These are phyloP conservation scores for Melanogaster broomeanus DNA, from an alignment of 768 basidiomycete species.

Conservation along the genomic window DNA sequence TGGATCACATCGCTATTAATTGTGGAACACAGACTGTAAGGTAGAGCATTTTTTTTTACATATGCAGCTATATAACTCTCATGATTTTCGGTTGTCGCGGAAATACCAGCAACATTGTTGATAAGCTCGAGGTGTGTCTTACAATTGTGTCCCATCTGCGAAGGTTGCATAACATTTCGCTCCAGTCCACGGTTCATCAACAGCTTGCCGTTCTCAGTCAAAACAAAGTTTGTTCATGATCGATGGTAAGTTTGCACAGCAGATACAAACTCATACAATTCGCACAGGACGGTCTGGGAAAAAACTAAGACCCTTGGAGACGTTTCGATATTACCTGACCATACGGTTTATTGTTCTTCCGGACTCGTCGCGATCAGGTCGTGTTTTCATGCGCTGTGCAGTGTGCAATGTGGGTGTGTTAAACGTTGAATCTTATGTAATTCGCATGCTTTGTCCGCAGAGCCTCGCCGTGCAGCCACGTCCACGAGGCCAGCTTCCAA, in stretches of 20 bases:
- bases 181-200: not conserved
- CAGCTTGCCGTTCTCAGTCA: not conserved
- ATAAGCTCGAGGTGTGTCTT: not conserved
- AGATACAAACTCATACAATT: not conserved
- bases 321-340: no score
- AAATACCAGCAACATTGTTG: constrained; percentile 1
- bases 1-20: constrained; percentile 15
- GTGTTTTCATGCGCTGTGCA: not conserved
- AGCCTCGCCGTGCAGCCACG: not conserved
- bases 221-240: not conserved
- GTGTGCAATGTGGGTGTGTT: constrained; percentile 5
- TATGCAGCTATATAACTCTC: constrained; percentile 1
- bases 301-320: not conserved
- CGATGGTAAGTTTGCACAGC: not conserved
- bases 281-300: not conserved
- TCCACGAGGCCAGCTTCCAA: not conserved
- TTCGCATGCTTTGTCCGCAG: not conserved
- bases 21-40: constrained; percentile 15
- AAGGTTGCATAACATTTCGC: not conserved
- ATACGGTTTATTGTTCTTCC: not conserved
- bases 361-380: not conserved
- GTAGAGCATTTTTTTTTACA: constrained; percentile 10
- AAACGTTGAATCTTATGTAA: not conserved
- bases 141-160: not conserved
- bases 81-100: not conserved